Evolutionary conservation across 2,329 filamentous ascomycete species (phyloP).

Genomic region (Aureobasidium musti): DNA sequence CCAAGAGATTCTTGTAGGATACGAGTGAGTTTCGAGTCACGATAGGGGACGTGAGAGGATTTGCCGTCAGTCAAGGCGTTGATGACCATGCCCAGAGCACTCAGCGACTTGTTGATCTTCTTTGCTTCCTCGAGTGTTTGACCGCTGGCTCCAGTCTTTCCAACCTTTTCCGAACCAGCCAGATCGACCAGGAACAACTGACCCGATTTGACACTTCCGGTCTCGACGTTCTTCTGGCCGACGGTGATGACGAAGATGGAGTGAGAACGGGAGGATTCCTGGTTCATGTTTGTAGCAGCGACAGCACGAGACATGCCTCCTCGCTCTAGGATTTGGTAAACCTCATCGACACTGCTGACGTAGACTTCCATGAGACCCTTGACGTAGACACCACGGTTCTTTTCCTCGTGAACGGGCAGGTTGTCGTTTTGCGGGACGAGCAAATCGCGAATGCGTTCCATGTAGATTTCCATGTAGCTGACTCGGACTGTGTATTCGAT

Average conservation of each 20-base stretch:
- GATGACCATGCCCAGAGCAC: slow-evolving; percentile 98
- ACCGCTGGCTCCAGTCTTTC: slow-evolving; percentile 95
- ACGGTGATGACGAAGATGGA: slow-evolving; percentile 98
- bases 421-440: slow-evolving; percentile 93
- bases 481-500: slow-evolving; percentile 99
- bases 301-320: slow-evolving; percentile 89
- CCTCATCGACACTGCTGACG: slow-evolving; percentile 90
- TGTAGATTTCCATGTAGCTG: slow-evolving; percentile 99
- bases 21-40: slow-evolving; percentile 96
- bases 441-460: slow-evolving; percentile 96
- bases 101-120: slow-evolving; percentile 99
- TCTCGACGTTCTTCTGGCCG: slow-evolving; percentile 96
- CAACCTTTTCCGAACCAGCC: slow-evolving; percentile 97
- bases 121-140: slow-evolving; percentile 98
- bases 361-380: slow-evolving; percentile 95
- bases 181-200: slow-evolving; percentile 97
- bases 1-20: slow-evolving; percentile 96
- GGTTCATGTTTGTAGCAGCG: slow-evolving; percentile 98
- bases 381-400: slow-evolving; percentile 93
- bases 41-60: slow-evolving; percentile 93
- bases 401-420: slow-evolving; percentile 95
- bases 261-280: slow-evolving; percentile 95
- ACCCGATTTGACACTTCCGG: slow-evolving; percentile 91
- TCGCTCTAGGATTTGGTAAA: slow-evolving; percentile 94
- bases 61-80: slow-evolving; percentile 95